Base-by-base conservation (phyloP, 306 rosid species). In the Glycine soja region DNA sequence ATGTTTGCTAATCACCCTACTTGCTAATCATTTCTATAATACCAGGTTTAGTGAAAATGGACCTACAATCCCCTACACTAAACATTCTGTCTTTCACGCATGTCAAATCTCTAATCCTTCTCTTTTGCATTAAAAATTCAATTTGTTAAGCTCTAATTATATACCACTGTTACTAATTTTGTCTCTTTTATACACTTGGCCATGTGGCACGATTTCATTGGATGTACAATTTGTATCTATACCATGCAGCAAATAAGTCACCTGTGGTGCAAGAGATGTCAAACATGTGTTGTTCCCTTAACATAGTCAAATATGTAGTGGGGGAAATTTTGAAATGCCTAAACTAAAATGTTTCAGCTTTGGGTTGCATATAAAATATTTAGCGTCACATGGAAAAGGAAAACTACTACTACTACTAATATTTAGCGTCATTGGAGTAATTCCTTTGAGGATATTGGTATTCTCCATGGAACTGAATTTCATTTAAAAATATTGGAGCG, bases 11-110 rank as follows among this genome's bases (percentile, higher is more conserved):
- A 79, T 73, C 80, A 79, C 84, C 71, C 0, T 10, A 47, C 83
- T 32, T 65, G 10, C 85, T 88, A 90, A 90, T 89, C 91, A 88
- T 90, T 87, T 91, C 40, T 70, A 10, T 82, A 85, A 64, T 61
- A 78, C 54, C 2, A 3, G 14, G 82, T n/a, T 78, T 78, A 53
- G 67, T 77, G 48, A 73, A 61, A 64, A 63, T 83, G 79, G 86
- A 63, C 82, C 86, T 76, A 75, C 84, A 51, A 52, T 24, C 15
- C 67, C 34, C 62, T 58, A 15, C 30, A 36, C 71, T 66, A 66
- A 52, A 40, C 76, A 69, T 79, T 58, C 4, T 47, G 62, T 79
- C 72, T 79, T 15, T 70, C 77, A 58, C 52, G 83, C 71, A 47
- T 71, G 83, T 80, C 83, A 80, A 80, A 71, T 70, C 72, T 71